Percentiles rank a stretch among this genome's conserved stretches.
Conservation (phyloP, 1,139 yeast genomes). For the Sugiyamaella neomexicana region DNA sequence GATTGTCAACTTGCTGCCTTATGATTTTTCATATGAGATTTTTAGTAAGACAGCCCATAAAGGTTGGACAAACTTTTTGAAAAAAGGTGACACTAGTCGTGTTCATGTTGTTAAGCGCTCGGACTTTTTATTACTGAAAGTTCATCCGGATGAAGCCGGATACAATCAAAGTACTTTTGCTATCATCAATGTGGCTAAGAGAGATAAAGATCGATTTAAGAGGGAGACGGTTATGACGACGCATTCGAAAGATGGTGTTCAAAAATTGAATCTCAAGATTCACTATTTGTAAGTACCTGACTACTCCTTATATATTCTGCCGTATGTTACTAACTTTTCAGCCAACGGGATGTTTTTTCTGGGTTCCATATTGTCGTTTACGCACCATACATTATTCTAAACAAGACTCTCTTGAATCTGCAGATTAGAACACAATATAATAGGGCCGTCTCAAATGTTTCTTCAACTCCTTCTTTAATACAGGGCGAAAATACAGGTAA, state of each 20-base stretch:
- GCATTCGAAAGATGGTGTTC: constrained; percentile 54
- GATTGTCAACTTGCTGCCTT: constrained; percentile 82
- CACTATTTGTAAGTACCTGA: constrained; percentile 52
- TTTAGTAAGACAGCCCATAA: constrained; percentile 73
- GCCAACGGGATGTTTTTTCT: constrained; percentile 25
- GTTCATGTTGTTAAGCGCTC: constrained; percentile 80
- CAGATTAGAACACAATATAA: constrained; percentile 61
- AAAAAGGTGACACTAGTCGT: constrained; percentile 64
- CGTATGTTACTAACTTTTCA: background rate
- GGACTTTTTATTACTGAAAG: constrained; percentile 67
- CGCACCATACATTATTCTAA: constrained; percentile 80
- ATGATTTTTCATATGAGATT: constrained; percentile 70
- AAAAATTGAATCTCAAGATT: constrained; percentile 59
- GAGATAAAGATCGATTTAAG: constrained; percentile 40
- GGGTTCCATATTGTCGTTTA: constrained; percentile 56
- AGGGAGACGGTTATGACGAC: constrained; percentile 50
- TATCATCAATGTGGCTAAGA: constrained; percentile 56
- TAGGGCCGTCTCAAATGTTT: constrained; percentile 40
- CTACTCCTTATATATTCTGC: background rate
- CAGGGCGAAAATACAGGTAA: constrained; percentile 19
- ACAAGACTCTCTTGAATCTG: constrained; percentile 72
- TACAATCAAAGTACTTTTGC: constrained; percentile 77
- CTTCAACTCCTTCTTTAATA: constrained; percentile 17
- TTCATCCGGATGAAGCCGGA: constrained; percentile 66
- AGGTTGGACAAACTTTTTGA: constrained; percentile 65